These are phyloP conservation scores for Cladorrhinum samala DNA, from an alignment of 495 filamentous ascomycete species.

Conservation along the genomic window DNA sequence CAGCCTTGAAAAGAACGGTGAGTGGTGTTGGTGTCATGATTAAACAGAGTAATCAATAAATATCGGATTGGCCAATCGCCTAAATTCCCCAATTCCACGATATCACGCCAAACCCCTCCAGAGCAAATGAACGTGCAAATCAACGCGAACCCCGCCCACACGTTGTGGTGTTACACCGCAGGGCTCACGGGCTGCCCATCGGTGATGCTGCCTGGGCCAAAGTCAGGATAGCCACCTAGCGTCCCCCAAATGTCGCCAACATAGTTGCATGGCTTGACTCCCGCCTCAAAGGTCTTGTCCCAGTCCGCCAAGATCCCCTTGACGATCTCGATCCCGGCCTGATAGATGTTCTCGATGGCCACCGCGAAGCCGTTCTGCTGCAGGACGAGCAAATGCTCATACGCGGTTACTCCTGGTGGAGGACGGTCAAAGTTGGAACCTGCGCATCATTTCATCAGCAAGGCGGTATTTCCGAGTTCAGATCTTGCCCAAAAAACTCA, in stretches of 20 bases:
- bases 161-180: neutral
- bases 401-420: constrained; percentile 47
- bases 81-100: neutral
- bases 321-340: constrained; percentile 60
- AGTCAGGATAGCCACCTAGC: constrained; percentile 59
- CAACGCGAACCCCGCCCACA: neutral
- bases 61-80: constrained; percentile 16
- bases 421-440: constrained; percentile 68
- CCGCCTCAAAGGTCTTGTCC: constrained; percentile 50
- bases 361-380: constrained; percentile 54
- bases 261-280: constrained; percentile 61
- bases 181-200: constrained; percentile 17
- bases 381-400: constrained; percentile 52
- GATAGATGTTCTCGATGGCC: constrained; percentile 60
- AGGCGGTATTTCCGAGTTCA: neutral
- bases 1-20: no score
- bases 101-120: neutral
- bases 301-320: constrained; percentile 58
- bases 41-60: no score
- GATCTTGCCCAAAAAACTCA: neutral
- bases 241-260: constrained; percentile 68
- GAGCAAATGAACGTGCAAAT: no score
- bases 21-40: no score
- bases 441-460: neutral
- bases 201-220: constrained; percentile 49